These are phyloP conservation scores for Talinum fruticosum DNA, from an alignment of 148 eudicot species.

Conservation along the genomic window DNA sequence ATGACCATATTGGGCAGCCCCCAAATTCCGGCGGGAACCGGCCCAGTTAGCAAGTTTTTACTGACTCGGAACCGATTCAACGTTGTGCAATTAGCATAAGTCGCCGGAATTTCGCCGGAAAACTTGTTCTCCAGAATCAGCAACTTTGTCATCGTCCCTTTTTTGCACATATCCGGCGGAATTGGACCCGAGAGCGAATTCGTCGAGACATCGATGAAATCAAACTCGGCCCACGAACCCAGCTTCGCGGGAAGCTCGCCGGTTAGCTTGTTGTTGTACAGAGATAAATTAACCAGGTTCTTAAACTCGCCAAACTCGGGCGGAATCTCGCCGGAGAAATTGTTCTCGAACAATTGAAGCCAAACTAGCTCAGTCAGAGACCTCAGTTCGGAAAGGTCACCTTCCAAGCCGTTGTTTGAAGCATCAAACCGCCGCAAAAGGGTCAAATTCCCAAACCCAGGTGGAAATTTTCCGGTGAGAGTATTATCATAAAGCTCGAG, in stretches of 20 bases:
- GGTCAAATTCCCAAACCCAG: slow-evolving; percentile 58
- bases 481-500: slow-evolving; percentile 57
- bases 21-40: slow-evolving; percentile 77
- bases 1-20: slow-evolving; percentile 58
- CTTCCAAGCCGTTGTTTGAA: slow-evolving; percentile 48
- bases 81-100: slow-evolving; percentile 58
- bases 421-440: slow-evolving; percentile 59
- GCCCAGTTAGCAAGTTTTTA: slow-evolving; percentile 63
- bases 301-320: slow-evolving; percentile 73
- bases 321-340: slow-evolving; percentile 66
- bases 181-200: slow-evolving; percentile 68
- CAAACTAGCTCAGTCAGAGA: slow-evolving; percentile 37
- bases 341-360: slow-evolving; percentile 57
- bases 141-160: slow-evolving; percentile 56
- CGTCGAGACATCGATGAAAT: slow-evolving; percentile 76
- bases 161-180: slow-evolving; percentile 85
- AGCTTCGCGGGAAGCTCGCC: slow-evolving; percentile 70
- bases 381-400: slow-evolving; percentile 62
- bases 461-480: slow-evolving; percentile 60
- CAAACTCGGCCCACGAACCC: slow-evolving; percentile 74
- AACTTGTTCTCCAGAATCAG: slow-evolving; percentile 65
- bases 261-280: slow-evolving; percentile 58
- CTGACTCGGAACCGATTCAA: slow-evolving; percentile 73
- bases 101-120: slow-evolving; percentile 64
- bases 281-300: slow-evolving; percentile 52